These are phyloP conservation scores for Hygrophoropsis aurantiaca DNA, from an alignment of 768 basidiomycete genomes.

Conservation along the genomic window DNA sequence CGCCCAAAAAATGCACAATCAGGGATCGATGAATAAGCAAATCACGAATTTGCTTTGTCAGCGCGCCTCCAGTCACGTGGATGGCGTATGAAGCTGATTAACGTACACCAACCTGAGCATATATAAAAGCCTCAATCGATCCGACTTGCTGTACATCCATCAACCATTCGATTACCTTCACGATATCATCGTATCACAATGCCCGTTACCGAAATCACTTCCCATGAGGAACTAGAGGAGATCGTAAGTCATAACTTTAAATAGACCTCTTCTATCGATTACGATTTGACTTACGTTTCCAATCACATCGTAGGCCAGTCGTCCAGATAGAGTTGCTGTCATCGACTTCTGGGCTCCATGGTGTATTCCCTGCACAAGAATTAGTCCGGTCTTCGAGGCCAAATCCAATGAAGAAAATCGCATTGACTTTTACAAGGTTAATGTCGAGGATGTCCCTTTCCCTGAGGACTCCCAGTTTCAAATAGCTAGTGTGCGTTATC, in stretches of 20 bases:
- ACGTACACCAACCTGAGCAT: background rate
- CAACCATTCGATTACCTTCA: background rate
- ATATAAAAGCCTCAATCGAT: background rate
- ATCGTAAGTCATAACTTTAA: constrained; percentile 41
- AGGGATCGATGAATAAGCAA: no score
- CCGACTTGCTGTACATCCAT: background rate
- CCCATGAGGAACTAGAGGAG: constrained; percentile 38
- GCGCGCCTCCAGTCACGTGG: background rate
- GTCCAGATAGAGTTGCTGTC: background rate
- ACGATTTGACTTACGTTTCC: no score
- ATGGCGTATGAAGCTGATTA: background rate
- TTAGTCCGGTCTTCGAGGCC: constrained; percentile 3
- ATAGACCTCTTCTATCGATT: no score
- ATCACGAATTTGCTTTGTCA: background rate
- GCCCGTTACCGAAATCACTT: constrained; percentile 38
- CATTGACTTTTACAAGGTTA: constrained; percentile 67
- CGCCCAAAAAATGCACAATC: no score
- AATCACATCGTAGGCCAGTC: no score
- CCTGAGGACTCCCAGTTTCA: no score
- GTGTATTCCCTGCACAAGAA: constrained; percentile 2
- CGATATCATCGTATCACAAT: constrained; percentile 20
- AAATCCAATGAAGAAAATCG: constrained; percentile 6
- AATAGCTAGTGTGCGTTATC: no score
- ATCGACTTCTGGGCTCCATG: constrained; percentile 1
- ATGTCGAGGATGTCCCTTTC: constrained; percentile 69